phyloP scores from a whole-genome alignment of 495 filamentous ascomycete genomes.

The Penicillium fimorum region DNA sequence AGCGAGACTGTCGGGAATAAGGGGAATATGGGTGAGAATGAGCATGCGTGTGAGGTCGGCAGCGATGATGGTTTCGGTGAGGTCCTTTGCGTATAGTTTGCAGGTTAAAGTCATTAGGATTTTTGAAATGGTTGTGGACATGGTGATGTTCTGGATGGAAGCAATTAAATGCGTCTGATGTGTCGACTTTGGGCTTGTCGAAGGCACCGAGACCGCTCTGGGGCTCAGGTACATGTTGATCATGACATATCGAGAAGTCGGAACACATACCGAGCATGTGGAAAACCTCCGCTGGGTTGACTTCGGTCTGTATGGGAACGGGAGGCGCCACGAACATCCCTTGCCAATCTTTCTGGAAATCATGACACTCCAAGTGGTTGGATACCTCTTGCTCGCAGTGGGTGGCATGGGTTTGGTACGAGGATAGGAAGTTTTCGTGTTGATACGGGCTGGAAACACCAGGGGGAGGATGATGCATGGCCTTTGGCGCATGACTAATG shows the following conservation, averaged over 20 bases:
- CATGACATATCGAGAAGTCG: slow-evolving; percentile 33
- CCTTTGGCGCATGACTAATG: slow-evolving; percentile 25
- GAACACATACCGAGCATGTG: slow-evolving; percentile 44
- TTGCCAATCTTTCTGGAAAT: slow-evolving; percentile 33
- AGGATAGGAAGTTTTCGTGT: slow-evolving; percentile 26
- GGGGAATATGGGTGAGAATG: slow-evolving; percentile 43
- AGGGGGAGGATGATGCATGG: slow-evolving; percentile 19
- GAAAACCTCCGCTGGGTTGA: slow-evolving; percentile 43
- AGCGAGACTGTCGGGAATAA: slow-evolving; percentile 43
- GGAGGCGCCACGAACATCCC: slow-evolving; percentile 26
- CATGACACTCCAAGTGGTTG: slow-evolving; percentile 37
- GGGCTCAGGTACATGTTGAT: slow-evolving; percentile 28
- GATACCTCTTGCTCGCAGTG: slow-evolving; percentile 37
- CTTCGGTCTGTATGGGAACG: slow-evolving; percentile 29
- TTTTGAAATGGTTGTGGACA: slow-evolving; percentile 29
- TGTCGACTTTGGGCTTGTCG: slow-evolving; percentile 17
- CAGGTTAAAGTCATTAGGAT: slow-evolving; percentile 28
- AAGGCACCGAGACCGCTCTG: slow-evolving; percentile 17
- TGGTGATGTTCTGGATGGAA: slow-evolving; percentile 31
- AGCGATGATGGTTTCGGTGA: slow-evolving; percentile 41
- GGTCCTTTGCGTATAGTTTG: slow-evolving; percentile 29
- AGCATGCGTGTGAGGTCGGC: slow-evolving; percentile 34
- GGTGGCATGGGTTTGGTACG: slow-evolving; percentile 31
- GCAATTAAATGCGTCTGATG: slow-evolving; percentile 28
- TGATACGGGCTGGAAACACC: slow-evolving; percentile 20